phyloP scores from a whole-genome alignment of 495 filamentous ascomycete species.

The Hypoxylon fragiforme region DNA sequence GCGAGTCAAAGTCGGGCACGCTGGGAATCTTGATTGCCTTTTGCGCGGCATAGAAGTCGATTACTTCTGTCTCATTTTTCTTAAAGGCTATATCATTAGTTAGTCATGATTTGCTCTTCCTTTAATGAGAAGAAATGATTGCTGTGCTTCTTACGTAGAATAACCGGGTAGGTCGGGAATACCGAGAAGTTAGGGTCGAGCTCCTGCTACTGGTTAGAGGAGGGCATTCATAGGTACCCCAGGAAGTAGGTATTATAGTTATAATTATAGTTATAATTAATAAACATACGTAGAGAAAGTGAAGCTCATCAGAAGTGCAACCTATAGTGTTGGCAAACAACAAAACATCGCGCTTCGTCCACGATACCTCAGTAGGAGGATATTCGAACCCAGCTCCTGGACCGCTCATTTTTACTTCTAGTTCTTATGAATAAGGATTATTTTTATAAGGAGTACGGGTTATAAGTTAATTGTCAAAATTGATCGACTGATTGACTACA shows the following conservation, averaged over 20 bases:
- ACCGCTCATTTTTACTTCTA: constrained; percentile 44
- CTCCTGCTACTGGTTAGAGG: constrained; percentile 56
- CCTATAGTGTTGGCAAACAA: constrained; percentile 90
- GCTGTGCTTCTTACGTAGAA: constrained; percentile 63
- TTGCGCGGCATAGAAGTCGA: constrained; percentile 78
- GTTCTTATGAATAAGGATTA: too few relatives aligned
- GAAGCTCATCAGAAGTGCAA: constrained; percentile 79
- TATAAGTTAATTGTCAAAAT: too few relatives aligned
- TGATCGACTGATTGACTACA: too few relatives aligned
- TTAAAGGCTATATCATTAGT: constrained; percentile 67
- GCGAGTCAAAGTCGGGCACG: constrained; percentile 75
- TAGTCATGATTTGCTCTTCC: background rate
- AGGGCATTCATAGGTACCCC: background rate
- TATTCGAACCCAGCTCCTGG: constrained; percentile 82
- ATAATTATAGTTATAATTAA: too few relatives aligned
- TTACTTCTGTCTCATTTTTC: constrained; percentile 72
- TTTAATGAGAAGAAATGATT: background rate
- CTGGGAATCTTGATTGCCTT: constrained; percentile 66
- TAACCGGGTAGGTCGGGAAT: constrained; percentile 85
- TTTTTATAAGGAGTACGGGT: too few relatives aligned
- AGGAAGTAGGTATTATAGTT: background rate
- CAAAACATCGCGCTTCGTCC: constrained; percentile 83
- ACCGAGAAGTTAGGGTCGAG: constrained; percentile 79
- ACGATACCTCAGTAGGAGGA: constrained; percentile 69
- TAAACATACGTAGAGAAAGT: constrained; percentile 72